Percentiles rank a stretch among this genome's conserved stretches.
Conservation (phyloP, 306 rosid species). For the Calophaca sinica region DNA sequence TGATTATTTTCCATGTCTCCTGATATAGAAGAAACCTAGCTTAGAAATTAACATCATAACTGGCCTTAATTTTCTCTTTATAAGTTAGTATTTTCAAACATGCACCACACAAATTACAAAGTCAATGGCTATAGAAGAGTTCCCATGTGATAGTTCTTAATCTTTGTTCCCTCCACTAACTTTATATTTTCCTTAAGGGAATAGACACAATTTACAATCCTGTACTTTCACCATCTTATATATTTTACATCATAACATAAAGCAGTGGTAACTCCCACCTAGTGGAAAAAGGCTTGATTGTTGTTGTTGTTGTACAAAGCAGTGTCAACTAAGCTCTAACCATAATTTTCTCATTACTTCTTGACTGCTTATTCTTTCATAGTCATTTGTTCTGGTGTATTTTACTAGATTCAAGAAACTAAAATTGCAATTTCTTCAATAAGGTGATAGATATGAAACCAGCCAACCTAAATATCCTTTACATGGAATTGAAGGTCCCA, state of each 20-base stretch:
- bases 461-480: too few relatives aligned
- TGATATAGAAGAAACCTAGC: conserved; percentile 13
- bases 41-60: conserved; percentile 35
- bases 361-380: conserved; percentile 1
- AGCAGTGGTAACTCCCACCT: conserved; percentile 2
- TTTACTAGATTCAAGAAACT: conserved; percentile 14
- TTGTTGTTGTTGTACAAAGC: neutral
- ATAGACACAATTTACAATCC: neutral
- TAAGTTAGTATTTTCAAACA: conserved; percentile 15
- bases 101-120: conserved; percentile 3
- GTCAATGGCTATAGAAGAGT: conserved; percentile 4
- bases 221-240: neutral
- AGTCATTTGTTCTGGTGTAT: neutral
- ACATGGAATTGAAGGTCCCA: too few relatives aligned
- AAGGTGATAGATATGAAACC: too few relatives aligned
- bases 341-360: conserved; percentile 12
- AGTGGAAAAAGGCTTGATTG: neutral
- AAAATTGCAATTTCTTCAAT: conserved; percentile 7
- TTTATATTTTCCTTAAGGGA: neutral
- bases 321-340: conserved; percentile 17
- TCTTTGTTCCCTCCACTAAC: conserved; percentile 12
- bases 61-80: conserved; percentile 22
- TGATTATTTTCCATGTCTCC: neutral
- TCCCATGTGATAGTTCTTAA: neutral
- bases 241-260: neutral